A percentile compares a stretch with the other conserved stretches of the same genome.
Evolutionary conservation across 352 stramenopile species (phyloP).

Genomic region (Pythium monospermum): DNA sequence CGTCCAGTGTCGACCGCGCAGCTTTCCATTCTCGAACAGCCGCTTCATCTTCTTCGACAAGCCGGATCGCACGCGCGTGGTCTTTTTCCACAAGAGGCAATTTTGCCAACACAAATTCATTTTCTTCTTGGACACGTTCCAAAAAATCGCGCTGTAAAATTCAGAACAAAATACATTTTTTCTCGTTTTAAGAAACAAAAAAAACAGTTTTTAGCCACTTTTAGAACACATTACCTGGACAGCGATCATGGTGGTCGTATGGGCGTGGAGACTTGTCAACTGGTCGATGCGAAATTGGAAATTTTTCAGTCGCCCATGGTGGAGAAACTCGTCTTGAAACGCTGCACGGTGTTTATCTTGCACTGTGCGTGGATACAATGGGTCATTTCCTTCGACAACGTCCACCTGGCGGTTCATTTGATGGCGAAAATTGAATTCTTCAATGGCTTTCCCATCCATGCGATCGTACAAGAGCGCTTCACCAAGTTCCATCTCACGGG

Average conservation of each 20-base stretch:
- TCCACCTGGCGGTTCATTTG: constrained; percentile 38
- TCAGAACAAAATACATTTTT: not conserved
- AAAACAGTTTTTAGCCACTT: too few species aligned
- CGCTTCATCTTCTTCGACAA: constrained; percentile 42
- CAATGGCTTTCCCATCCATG: constrained; percentile 53
- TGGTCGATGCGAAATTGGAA: constrained; percentile 62
- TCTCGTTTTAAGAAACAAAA: not conserved
- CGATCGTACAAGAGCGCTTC: constrained; percentile 62
- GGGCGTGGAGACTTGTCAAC: constrained; percentile 34
- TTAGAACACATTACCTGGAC: constrained; percentile 54
- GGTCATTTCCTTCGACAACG: constrained; percentile 27
- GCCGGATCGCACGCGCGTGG: constrained; percentile 32
- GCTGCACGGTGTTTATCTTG: constrained; percentile 49
- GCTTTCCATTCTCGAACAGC: constrained; percentile 23
- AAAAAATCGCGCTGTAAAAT: constrained; percentile 43
- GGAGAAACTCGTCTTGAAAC: constrained; percentile 61
- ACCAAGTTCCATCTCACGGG: constrained; percentile 35
- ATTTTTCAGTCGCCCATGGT: constrained; percentile 61
- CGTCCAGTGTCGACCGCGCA: constrained; percentile 24
- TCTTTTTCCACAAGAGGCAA: constrained; percentile 54
- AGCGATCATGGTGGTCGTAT: constrained; percentile 35
- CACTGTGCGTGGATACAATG: constrained; percentile 41
- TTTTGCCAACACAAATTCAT: constrained; percentile 41
- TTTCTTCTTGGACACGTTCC: constrained; percentile 37
- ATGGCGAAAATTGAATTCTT: constrained; percentile 68